Percentiles rank a stretch among this genome's conserved stretches.
Evolutionary conservation across 2,329 filamentous ascomycete genomes (phyloP).

Genomic region (Verticillium albo-atrum): DNA sequence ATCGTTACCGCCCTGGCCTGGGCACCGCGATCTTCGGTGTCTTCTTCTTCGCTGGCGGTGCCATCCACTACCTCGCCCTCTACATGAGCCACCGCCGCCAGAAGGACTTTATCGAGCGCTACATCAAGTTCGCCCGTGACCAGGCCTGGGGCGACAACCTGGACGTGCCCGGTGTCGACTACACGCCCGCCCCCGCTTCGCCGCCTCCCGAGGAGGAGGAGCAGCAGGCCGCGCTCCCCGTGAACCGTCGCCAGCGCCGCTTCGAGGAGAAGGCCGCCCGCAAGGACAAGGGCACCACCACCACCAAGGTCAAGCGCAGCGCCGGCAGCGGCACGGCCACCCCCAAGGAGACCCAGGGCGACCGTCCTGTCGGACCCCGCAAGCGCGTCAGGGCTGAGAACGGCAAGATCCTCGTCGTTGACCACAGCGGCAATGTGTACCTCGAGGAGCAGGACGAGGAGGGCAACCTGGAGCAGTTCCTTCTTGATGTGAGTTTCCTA

Average conservation of each 20-base stretch:
- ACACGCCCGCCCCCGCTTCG: conserved; percentile 33
- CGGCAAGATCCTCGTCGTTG: conserved; percentile 90
- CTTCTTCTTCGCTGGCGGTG: conserved; percentile 79
- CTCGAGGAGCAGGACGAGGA: conserved; percentile 90
- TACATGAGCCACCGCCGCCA: conserved; percentile 87
- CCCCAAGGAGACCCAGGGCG: conserved; percentile 46
- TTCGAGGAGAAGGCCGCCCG: conserved; percentile 82
- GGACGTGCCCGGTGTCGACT: conserved; percentile 64
- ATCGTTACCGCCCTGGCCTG: conserved; percentile 84
- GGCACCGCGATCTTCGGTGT: conserved; percentile 78
- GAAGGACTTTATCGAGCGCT: conserved; percentile 84
- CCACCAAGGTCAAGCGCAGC: conserved; percentile 36
- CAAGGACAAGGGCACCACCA: conserved; percentile 56
- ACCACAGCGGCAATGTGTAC: conserved; percentile 87
- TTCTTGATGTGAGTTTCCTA: conserved; percentile 71
- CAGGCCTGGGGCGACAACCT: conserved; percentile 86
- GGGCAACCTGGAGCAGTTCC: conserved; percentile 74
- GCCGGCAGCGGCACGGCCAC: conserved; percentile 17
- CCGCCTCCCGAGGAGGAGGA: conserved; percentile 40
- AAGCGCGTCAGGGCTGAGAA: conserved; percentile 92
- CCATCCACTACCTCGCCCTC: conserved; percentile 79
- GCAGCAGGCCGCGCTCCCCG: conserved; percentile 46
- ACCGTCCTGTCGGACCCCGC: conserved; percentile 68
- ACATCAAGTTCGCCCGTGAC: conserved; percentile 83
- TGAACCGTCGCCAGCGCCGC: conserved; percentile 83